Base-by-base conservation (phyloP, 352 stramenopile genomes). In the Globisporangium alternatum region DNA sequence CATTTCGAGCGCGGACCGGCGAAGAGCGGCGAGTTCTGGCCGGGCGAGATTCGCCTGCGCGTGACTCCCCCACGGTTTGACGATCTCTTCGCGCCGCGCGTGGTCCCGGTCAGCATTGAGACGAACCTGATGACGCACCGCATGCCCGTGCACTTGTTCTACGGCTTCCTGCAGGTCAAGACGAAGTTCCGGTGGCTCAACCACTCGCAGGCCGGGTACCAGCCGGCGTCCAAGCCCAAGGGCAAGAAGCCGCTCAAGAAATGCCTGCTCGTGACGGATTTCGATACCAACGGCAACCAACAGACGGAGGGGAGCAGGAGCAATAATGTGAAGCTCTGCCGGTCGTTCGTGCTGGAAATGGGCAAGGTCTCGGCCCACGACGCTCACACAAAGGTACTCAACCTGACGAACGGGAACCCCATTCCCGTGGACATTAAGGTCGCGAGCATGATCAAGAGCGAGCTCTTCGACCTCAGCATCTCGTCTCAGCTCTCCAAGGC, bases 331-430 rank as follows among this genome's bases (percentile, higher is more conserved):
- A 75, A 70, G n/a, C 21, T 66, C 33, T 90, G 79, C 51, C 69
- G 79, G 10, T 74, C 71, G 7, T 41, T 86, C 17, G 19, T 79
- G 6, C 68, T 89, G 30, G 67, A 85, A 21, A 57, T 89, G 28
- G 76, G 74, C 5, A 77, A 75, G 25, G 63, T 89, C 22, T 72
- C 76, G n/a, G 62, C 55, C 8, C 51, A 66, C 22, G 69, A 56
- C 5, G 56, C 54, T 35, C 69, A 65, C 22, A 70, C 59, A 2
- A 72, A 84, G 10, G 62, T 73, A n/a, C 53, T 90, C 21, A 71
- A 67, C 44, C 62, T 88, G 28, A 74, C 53, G 6, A 90, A 88
- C 58, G 35, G 70, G 41, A 87, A 86, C 59, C 79, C 81, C 0
- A 65, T 83, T 1, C 64, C 70, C 33, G 41, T 81, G 17, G 54